phyloP scores from a whole-genome alignment of 371 early-diverging fungal species.

The Smittium culicis region DNA sequence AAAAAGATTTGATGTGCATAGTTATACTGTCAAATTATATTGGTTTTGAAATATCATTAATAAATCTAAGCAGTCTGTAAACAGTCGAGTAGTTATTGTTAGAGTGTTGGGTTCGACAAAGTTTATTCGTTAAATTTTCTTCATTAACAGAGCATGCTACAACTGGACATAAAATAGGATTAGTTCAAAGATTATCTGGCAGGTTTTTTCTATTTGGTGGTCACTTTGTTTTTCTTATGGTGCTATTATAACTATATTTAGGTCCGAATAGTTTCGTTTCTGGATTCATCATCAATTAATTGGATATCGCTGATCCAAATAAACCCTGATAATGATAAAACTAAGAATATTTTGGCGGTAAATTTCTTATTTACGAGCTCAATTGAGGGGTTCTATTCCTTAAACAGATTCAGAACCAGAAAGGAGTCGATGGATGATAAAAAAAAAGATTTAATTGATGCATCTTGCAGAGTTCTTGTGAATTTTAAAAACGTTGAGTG shows the following conservation, averaged over 20 bases:
- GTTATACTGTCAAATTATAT: too few species aligned
- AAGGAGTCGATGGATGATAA: neutral
- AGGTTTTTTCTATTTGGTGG: neutral
- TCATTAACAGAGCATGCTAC: neutral
- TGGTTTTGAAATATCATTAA: neutral
- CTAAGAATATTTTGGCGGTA: neutral
- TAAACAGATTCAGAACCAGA: neutral
- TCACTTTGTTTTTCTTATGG: neutral
- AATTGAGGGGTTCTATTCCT: neutral
- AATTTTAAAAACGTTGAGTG: neutral
- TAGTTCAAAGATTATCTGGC: neutral
- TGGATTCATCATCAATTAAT: neutral
- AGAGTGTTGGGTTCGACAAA: neutral
- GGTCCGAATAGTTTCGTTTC: neutral
- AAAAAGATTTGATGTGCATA: too few species aligned
- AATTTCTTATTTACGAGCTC: neutral
- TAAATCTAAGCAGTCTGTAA: neutral
- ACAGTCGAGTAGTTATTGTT: neutral
- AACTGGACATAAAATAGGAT: neutral
- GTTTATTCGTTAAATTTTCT: neutral
- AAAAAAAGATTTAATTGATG: neutral
- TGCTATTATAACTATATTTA: neutral
- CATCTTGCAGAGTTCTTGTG: neutral
- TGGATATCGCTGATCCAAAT: neutral
- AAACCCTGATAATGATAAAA: neutral